Evolutionary conservation across 495 filamentous ascomycete species (phyloP).

Genomic region (Penicillium canescens): DNA sequence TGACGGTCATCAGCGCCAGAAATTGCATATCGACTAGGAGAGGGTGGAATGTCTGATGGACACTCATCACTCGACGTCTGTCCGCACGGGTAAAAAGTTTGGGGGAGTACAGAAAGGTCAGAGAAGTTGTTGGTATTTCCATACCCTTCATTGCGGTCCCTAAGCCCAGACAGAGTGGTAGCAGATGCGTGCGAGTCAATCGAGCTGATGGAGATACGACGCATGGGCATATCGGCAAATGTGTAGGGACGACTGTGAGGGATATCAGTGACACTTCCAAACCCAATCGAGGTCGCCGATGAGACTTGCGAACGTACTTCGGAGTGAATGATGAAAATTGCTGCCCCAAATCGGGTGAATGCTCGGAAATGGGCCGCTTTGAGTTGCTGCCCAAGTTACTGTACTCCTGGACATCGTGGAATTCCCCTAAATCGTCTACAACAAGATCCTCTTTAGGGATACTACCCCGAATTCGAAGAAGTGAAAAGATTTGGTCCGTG

Average conservation of each 20-base stretch:
- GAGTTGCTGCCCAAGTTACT: conserved; percentile 39
- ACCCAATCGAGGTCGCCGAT: conserved; percentile 85
- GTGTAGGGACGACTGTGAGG: conserved; percentile 92
- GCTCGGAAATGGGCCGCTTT: conserved; percentile 63
- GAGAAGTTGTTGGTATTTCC: conserved; percentile 28
- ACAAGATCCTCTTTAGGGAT: conserved; percentile 73
- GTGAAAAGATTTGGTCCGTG: conserved; percentile 53
- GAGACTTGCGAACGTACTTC: conserved; percentile 75
- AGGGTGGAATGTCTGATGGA: conserved; percentile 35
- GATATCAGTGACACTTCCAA: conserved; percentile 66
- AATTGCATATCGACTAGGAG: conserved; percentile 57
- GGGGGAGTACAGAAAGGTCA: conserved; percentile 36
- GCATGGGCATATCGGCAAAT: conserved; percentile 79
- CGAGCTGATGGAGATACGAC: conserved; percentile 69
- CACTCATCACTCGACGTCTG: conserved; percentile 41
- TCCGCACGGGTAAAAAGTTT: conserved; percentile 45
- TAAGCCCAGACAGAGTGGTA: conserved; percentile 29
- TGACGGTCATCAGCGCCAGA: conserved; percentile 49
- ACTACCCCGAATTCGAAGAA: conserved; percentile 61
- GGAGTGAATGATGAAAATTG: conserved; percentile 53
- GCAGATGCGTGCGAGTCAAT: conserved; percentile 47
- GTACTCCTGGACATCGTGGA: conserved; percentile 56
- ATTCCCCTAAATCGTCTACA: conserved; percentile 68
- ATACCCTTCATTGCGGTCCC: conserved; percentile 42
- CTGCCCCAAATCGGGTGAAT: conserved; percentile 52